Base-by-base conservation (phyloP, 352 stramenopile genomes). In the Pythium periplocum region DNA sequence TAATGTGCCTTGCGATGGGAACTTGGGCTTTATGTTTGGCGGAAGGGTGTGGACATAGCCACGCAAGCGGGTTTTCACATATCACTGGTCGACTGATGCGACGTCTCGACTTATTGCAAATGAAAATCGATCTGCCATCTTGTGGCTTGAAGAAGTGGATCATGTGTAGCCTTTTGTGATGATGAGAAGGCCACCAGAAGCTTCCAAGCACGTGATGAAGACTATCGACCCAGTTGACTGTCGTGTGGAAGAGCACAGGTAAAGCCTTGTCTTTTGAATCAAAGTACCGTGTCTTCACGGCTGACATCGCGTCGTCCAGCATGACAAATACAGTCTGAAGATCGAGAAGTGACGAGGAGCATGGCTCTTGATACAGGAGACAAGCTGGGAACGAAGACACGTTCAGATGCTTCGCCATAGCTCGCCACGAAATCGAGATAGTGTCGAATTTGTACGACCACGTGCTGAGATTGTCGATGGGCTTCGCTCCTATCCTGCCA, bases 381-480 rank as follows among this genome's bases (percentile, higher is more conserved):
- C 59, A 66, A 1, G n/a, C 32, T 3, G 59, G 53, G 33, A 59
- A 66, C 33, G 42, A 33, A 0, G 36, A 4, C 30, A 66, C 46
- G 31, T 53, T 10, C 26, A 66, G 44, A n/a, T 57, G n/a, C 10
- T 39, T 50, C 6, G 59, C 59, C 5, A 66, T 11, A 2, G 52
- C 59, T 2, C 59, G 59, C 26, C 50, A 42, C 0, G 52, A 26
- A 32, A 66, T 61, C 2, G 59, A 61, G 5, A 66, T 6, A 35
- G 52, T 54, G 49, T 66, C 59, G 37, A 61, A 61, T 41, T 66
- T 66, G 52, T 61, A 66, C 11, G 52, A 36, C 59, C 59, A 66
- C 6, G 53, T 35, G 17, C 44, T 45, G 10, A 45, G 38, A 1
- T 37, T 2, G 0, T 12, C 33, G 4, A 61, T 41, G 6, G 42